Evolutionary conservation across 2,329 filamentous ascomycete species (phyloP).

Genomic region (Xylariaceae sp.): DNA sequence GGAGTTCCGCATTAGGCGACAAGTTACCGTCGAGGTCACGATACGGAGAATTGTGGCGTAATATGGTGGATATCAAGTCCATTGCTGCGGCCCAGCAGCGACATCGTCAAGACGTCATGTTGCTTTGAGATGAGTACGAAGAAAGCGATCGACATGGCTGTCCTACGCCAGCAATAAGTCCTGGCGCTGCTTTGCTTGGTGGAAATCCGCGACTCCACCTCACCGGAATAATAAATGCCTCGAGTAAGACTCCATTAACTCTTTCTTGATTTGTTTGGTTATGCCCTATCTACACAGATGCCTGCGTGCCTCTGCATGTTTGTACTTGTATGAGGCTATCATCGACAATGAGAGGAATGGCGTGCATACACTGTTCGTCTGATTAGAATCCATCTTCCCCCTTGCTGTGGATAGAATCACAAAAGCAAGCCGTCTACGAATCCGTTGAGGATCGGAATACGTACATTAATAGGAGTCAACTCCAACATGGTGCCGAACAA

Average conservation of each 20-base stretch:
- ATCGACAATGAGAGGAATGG: constrained; percentile 4
- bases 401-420: constrained; percentile 6
- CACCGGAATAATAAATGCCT: neutral
- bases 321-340: neutral
- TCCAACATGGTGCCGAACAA: neutral
- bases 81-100: neutral
- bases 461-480: constrained; percentile 9
- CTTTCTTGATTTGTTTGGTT: neutral
- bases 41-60: neutral
- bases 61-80: neutral
- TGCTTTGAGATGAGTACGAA: constrained; percentile 6
- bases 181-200: neutral
- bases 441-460: constrained; percentile 10
- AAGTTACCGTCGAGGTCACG: constrained; percentile 5
- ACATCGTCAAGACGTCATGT: constrained; percentile 6
- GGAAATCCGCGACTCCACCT: neutral
- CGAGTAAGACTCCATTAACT: neutral
- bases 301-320: neutral
- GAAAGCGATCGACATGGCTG: neutral
- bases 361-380: neutral
- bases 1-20: constrained; percentile 19
- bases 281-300: neutral
- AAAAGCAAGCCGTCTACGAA: constrained; percentile 1
- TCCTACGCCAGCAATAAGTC: neutral
- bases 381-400: constrained; percentile 11